These are phyloP conservation scores for Knufia petricola DNA, from an alignment of 2,329 filamentous ascomycete species.

Conservation along the genomic window DNA sequence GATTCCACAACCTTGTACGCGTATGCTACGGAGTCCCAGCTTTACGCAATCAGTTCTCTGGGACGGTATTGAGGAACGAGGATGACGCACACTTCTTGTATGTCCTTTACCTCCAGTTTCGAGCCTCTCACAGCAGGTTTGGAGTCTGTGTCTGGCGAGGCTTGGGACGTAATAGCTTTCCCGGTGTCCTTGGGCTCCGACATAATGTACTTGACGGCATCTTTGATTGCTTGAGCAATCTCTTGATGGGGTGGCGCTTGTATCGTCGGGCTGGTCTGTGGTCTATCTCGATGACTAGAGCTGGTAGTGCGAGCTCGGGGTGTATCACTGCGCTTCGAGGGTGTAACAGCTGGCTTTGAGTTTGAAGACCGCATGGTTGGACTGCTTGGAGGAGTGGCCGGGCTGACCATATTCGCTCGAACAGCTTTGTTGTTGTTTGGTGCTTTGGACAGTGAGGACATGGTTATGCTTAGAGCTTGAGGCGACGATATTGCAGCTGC, in stretches of 20 bases:
- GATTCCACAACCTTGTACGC: too few species aligned
- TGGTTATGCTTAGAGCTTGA: conserved; percentile 2
- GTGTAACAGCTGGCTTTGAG: conserved; percentile 1
- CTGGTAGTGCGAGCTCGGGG: background rate
- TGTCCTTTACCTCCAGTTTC: conserved; percentile 5
- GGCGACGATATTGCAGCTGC: background rate
- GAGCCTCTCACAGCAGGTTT: conserved; percentile 5
- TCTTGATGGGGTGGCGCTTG: conserved; percentile 1
- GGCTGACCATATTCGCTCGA: conserved; percentile 1
- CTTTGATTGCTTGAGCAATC: background rate
- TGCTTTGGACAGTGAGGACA: conserved; percentile 5
- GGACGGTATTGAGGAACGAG: too few species aligned
- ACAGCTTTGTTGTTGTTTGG: conserved; percentile 6
- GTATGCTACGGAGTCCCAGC: too few species aligned
- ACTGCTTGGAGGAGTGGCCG: conserved; percentile 6
- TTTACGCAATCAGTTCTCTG: conserved; percentile 1
- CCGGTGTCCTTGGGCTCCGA: conserved; percentile 3
- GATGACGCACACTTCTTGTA: background rate
- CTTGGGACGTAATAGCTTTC: conserved; percentile 1
- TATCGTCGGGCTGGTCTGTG: background rate
- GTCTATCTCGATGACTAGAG: background rate
- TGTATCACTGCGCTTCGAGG: conserved; percentile 1
- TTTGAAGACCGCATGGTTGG: conserved; percentile 5
- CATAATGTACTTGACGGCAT: conserved; percentile 7
- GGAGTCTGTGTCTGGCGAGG: background rate